Conservation (phyloP, 441 rosid species). For the Populus hybrid region DNA sequence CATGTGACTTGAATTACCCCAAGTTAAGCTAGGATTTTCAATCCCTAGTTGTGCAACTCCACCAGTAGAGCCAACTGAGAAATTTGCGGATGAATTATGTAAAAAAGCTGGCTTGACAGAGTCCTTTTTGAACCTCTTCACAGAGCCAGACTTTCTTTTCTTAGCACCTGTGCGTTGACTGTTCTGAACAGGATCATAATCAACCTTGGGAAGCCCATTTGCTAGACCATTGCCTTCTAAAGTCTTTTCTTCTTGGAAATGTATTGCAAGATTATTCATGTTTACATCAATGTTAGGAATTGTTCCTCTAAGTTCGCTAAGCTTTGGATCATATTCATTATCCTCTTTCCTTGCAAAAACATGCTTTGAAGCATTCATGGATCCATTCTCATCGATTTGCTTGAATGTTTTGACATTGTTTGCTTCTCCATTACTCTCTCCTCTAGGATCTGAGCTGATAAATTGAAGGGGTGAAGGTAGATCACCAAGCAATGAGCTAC, state of each 20-base stretch:
- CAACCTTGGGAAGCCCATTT: slow-evolving; percentile 48
- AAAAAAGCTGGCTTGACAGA: slow-evolving; percentile 26
- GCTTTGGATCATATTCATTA: slow-evolving; percentile 82
- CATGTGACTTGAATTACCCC: slow-evolving; percentile 36
- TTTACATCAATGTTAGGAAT: slow-evolving; percentile 35
- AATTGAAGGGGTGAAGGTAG: slow-evolving; percentile 26
- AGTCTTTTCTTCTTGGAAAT: slow-evolving; percentile 42
- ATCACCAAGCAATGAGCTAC: slow-evolving; percentile 32
- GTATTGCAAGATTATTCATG: slow-evolving; percentile 43
- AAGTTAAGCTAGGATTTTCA: slow-evolving; percentile 39
- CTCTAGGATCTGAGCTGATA: slow-evolving; percentile 30
- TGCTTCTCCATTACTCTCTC: slow-evolving; percentile 35
- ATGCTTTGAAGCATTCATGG: slow-evolving; percentile 34
- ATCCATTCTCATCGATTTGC: slow-evolving; percentile 44
- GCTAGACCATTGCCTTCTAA: slow-evolving; percentile 42
- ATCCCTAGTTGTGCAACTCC: slow-evolving; percentile 34
- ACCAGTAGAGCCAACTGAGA: slow-evolving; percentile 41
- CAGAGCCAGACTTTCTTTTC: slow-evolving; percentile 88
- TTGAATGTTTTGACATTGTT: slow-evolving; percentile 28
- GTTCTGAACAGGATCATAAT: slow-evolving; percentile 44
- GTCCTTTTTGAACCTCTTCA: slow-evolving; percentile 86
- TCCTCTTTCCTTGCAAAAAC: slow-evolving; percentile 41
- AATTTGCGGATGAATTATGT: slow-evolving; percentile 36
- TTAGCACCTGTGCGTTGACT: slow-evolving; percentile 69
- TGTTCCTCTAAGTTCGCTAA: slow-evolving; percentile 75